These are phyloP conservation scores for Aspergillus tubingensis DNA, from an alignment of 2,329 filamentous ascomycete species.

Conservation along the genomic window DNA sequence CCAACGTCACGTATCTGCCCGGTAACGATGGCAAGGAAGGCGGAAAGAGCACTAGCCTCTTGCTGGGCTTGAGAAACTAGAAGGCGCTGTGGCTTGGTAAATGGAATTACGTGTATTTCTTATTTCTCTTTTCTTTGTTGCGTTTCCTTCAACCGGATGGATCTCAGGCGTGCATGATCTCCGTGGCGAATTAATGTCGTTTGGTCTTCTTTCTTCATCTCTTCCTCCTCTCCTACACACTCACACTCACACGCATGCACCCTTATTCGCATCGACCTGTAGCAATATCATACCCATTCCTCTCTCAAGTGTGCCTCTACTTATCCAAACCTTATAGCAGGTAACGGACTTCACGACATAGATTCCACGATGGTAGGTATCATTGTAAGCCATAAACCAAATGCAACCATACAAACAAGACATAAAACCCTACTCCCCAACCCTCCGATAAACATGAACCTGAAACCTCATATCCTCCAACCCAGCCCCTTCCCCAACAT, in stretches of 20 bases:
- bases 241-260: constrained; percentile 14
- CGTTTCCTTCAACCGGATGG: constrained; percentile 18
- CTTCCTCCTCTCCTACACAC: constrained; percentile 2
- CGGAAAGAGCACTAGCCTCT: constrained; percentile 65
- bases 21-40: constrained; percentile 62
- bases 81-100: background rate
- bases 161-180: constrained; percentile 32
- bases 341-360: too few species aligned
- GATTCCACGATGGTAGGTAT: constrained; percentile 4
- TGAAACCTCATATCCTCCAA: constrained; percentile 96
- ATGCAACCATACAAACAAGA: background rate
- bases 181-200: constrained; percentile 31
- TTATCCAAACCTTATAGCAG: background rate
- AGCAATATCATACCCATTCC: constrained; percentile 32
- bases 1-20: constrained; percentile 93
- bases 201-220: constrained; percentile 23
- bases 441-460: constrained; percentile 72
- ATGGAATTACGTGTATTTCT: constrained; percentile 20
- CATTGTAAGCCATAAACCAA: constrained; percentile 2
- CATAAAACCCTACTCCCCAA: constrained; percentile 16
- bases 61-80: constrained; percentile 65
- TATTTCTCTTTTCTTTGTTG: constrained; percentile 17
- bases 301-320: constrained; percentile 16
- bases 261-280: constrained; percentile 21
- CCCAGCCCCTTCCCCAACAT: constrained; percentile 81